Base-by-base conservation (phyloP, 805 yeast species). In the Ogataea henricii region DNA sequence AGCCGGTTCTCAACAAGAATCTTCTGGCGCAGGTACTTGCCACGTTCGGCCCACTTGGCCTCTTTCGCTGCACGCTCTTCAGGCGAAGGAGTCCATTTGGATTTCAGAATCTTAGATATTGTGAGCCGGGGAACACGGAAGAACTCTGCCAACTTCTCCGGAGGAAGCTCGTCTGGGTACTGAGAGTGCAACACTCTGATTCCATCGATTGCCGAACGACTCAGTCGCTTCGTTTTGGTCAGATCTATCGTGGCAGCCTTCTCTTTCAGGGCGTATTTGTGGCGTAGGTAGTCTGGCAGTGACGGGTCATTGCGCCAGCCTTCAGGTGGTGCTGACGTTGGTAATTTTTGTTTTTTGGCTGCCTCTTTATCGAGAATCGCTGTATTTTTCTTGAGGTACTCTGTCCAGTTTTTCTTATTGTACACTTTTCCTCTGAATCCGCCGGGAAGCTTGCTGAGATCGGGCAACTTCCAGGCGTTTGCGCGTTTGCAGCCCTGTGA, bases 91-190 rank as follows among this genome's bases (percentile, higher is more conserved):
- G 63, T 67, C 95, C 96, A 91, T 32, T 76, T 80, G 4, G 92
- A 83, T 61, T 81, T 83, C 54, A 91, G 63, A 16, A 91, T 89
- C 53, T 96, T 77, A 49, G 96, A 72, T 2, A 90, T 78, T 0
- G 91, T 87, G 55, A 90, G 95, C 1, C 95, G 92, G 1, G 94
- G 85, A 4, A 89, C 75, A 41, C 77, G 71, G 66, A 85, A 90
- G 59, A 76, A 77, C 26, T 76, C 70, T 0, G 89, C 85, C 5
- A 91, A 63, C 36, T 81, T 84, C 2, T 70, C 68, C 2, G 84
- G 75, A 3, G 77, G 78, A 44, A 87, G 53, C 18, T 64, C 67
- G n/a, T 77, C 73, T 0, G 97, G 96, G 52, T 72, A 65, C 46
- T 75, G 69, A 12, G 65, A 66, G 56, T 81, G 85, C 40, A 89